Base-by-base conservation (phyloP, 306 rosid species). In the Aeschynomene evenia region DNA sequence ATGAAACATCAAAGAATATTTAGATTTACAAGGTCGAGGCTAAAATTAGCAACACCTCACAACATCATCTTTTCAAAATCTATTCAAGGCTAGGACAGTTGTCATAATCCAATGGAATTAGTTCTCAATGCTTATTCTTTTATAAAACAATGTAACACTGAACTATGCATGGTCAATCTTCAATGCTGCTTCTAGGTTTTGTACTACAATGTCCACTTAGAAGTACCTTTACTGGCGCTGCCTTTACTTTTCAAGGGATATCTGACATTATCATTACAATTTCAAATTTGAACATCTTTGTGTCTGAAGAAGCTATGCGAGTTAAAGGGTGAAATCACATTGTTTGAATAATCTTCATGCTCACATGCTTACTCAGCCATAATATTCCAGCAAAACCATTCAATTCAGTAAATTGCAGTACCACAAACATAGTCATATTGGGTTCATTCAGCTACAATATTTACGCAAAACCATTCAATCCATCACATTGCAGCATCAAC, bases 261-360 rank as follows among this genome's bases (percentile, higher is more conserved):
- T 22, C 48, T 45, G 20, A 64, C 20, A 69, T 20, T 68, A 68
- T 48, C 70, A 48, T 61, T 60, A 55, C 54, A 76, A 29, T 63
- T 68, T 48, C 77, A 63, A 37, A 21, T 63, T 68, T 55, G 73
- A 63, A 37, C 26, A 56, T 63, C 16, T 43, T 54, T 45, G 68
- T 34, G 45, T 54, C 63, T 53, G 28, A 68, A 60, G 51, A 39
- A 29, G 18, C 4, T 19, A 34, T 66, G 52, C n/a, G 50, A 65
- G 18, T 4, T 45, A 15, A 45, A 16, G 18, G 13, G 19, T 60
- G 14, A 56, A 23, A 24, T 48, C 53, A 49, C 33, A 63, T 55
- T 56, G 51, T 20, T 37, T 36, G 26, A 73, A 45, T 42, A 45
- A 39, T 56, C 29, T 61, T 52, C 36, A 37, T 0, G 36, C 37